Percentiles rank a stretch among this genome's conserved stretches.
phyloP scores from a whole-genome alignment of 371 early-diverging fungal species.

The Syncephalis fuscata region DNA sequence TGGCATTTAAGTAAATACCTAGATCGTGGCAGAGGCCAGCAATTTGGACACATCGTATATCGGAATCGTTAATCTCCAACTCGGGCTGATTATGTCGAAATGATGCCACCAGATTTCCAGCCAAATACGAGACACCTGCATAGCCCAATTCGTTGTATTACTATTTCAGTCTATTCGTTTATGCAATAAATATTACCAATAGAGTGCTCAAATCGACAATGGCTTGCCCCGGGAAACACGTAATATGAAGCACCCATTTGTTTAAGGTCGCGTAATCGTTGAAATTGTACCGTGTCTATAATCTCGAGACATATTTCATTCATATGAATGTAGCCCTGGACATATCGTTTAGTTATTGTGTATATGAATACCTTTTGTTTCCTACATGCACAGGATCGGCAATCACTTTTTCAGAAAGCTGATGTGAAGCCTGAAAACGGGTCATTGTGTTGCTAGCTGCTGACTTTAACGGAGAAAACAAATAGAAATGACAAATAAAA shows the following conservation, averaged over 20 bases:
- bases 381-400: too few species aligned
- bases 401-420: too few species aligned
- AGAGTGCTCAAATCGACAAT: constrained; percentile 81
- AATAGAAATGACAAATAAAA: too few species aligned
- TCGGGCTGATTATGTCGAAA: constrained; percentile 63
- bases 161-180: not conserved
- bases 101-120: constrained; percentile 50
- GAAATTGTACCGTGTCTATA: constrained; percentile 91
- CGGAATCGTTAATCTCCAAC: constrained; percentile 53
- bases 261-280: constrained; percentile 73
- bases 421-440: too few species aligned
- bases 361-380: too few species aligned
- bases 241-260: constrained; percentile 75
- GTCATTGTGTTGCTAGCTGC: too few species aligned
- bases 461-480: too few species aligned
- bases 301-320: constrained; percentile 44
- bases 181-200: constrained; percentile 34
- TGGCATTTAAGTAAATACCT: constrained; percentile 21
- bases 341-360: too few species aligned
- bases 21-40: constrained; percentile 94
- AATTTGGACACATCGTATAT: constrained; percentile 69
- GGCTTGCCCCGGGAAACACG: constrained; percentile 87
- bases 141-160: not conserved
- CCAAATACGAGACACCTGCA: constrained; percentile 64
- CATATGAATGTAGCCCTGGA: constrained; percentile 72